These are phyloP conservation scores for Mortierella sp. DNA, from an alignment of 371 early-diverging fungal species.

Conservation along the genomic window DNA sequence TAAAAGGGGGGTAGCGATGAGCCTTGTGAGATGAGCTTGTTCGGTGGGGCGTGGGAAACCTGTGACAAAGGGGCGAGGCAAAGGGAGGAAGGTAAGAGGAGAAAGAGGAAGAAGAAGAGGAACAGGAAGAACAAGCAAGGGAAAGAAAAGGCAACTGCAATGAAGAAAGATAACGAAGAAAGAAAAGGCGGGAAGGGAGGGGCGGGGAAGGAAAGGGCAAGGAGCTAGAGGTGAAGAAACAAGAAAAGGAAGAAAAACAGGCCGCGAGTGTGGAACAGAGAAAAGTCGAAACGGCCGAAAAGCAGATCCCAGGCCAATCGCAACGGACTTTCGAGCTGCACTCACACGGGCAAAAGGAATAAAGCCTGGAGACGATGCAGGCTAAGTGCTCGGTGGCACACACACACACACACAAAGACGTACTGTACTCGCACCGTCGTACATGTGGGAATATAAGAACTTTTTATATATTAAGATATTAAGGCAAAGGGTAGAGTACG, in stretches of 20 bases:
- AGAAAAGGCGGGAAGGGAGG: not conserved
- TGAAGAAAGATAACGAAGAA: not conserved
- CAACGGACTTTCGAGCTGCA: not conserved
- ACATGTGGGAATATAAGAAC: slow-evolving; percentile 23
- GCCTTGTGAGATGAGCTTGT: not conserved
- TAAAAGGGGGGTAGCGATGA: not conserved
- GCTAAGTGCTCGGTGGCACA: not conserved
- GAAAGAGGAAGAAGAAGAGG: not conserved
- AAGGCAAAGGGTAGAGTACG: not conserved
- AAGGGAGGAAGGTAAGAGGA: not conserved
- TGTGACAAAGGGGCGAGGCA: not conserved
- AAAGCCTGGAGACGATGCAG: not conserved
- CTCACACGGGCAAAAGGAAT: not conserved
- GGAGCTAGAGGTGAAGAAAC: not conserved
- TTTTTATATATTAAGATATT: not conserved
- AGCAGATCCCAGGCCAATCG: not conserved
- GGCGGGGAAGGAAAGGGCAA: not conserved
- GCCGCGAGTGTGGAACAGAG: not conserved
- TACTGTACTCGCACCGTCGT: no score
- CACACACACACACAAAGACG: not conserved
- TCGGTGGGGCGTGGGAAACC: not conserved
- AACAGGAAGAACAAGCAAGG: not conserved
- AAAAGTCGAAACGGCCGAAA: not conserved
- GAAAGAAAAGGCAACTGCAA: not conserved
- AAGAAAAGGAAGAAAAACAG: not conserved